phyloP scores from a whole-genome alignment of 257 asterid species.

The Agastache rugosa region DNA sequence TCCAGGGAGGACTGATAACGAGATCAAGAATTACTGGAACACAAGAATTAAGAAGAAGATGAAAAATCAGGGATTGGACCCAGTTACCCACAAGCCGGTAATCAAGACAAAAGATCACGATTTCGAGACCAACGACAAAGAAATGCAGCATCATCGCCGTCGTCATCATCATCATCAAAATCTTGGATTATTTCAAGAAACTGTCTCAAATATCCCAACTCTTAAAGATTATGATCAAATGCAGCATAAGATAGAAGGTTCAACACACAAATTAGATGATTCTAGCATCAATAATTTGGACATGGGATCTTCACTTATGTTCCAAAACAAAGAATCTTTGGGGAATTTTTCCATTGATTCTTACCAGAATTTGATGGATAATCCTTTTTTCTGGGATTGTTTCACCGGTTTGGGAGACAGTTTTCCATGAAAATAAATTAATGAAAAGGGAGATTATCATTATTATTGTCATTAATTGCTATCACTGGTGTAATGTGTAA shows the following conservation, averaged over 20 bases:
- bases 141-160: conserved; percentile 12
- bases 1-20: conserved; percentile 50
- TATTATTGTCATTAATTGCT: neutral
- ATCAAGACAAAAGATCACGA: conserved; percentile 5
- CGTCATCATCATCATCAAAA: neutral
- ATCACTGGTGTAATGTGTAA: conserved; percentile 7
- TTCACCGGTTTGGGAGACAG: conserved; percentile 45
- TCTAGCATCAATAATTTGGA: conserved; percentile 27
- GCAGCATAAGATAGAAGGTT: conserved; percentile 32
- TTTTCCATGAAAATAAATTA: conserved; percentile 47
- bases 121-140: conserved; percentile 1
- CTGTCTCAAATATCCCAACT: conserved; percentile 19
- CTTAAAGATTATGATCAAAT: conserved; percentile 28
- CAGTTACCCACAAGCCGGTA: conserved; percentile 42
- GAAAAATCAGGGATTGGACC: conserved; percentile 44
- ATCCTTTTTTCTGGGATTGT: conserved; percentile 68
- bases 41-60: conserved; percentile 50
- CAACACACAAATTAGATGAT: conserved; percentile 20
- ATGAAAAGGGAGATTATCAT: neutral
- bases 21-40: conserved; percentile 50
- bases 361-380: conserved; percentile 60
- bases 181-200: conserved; percentile 23
- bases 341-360: conserved; percentile 44
- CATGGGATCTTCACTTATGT: conserved; percentile 36
- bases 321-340: conserved; percentile 33